Evolutionary conservation across 176 grass and related monocot species (phyloP), one percentile per base, ranked within the genome.

Genomic region (Lolium multiflorum): DNA sequence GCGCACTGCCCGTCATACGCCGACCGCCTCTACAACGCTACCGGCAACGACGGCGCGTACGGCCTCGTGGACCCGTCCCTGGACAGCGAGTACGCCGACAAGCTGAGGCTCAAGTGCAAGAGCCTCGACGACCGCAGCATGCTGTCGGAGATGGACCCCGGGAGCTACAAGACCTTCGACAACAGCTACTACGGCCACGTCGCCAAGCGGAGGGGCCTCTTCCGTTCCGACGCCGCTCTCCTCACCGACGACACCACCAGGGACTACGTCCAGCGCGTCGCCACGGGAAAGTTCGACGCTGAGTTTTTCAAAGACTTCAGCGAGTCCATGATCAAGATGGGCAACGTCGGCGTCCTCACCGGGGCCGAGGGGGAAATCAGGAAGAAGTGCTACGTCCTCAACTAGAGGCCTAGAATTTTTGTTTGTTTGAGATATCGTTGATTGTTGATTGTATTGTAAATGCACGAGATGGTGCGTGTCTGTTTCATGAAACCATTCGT

Each of bases 321-420:
- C 20, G 31, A 11, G 18, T 59, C 78, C n/a, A 81, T 87, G 79
- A 38, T 87, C 4, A 87, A 87, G 86, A 87, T 87, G 86, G 86
- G 86, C 58, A 25, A 44, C 2, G 11, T 82, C 11, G 70, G 61
- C 16, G 79, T 87, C 57, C 78, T 87, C 78, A 87, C 85, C n/a
- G 78, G 85, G 0, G 1, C 38, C 2, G 14, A 74, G 57, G 85
- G 85, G 0, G 78, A 87, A 57, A 81, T 87, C 69, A 81, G 85
- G 57, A 71, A 87, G 9, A 81, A 87, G 26, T 84, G 82, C 18
- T 39, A 22, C 71, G 25, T 49, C 41, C 54, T 74, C 6, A 84
- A 84, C 70, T 71, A 71, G 67, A 37, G 1, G 39, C 0, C 37
- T 5, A 14, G 49, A 51, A 51, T 51, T 51, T 15, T 51, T 15